These are phyloP conservation scores for Phycomyces nitens DNA, from an alignment of 192 early-diverging fungal species.

Conservation along the genomic window DNA sequence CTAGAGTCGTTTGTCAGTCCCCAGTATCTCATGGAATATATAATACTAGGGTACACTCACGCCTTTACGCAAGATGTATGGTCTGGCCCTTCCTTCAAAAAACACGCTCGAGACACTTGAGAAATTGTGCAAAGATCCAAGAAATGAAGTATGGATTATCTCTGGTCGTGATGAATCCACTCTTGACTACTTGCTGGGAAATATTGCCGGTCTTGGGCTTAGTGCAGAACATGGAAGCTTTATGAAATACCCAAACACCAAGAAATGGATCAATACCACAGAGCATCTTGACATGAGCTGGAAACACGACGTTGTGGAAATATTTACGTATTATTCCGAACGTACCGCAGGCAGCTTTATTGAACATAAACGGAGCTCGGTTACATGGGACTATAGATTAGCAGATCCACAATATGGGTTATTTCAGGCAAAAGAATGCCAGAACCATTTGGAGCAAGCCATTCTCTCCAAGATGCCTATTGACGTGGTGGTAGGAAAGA, in stretches of 20 bases:
- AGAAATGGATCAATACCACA: conserved; percentile 72
- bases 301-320: conserved; percentile 90
- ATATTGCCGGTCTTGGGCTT: conserved; percentile 71
- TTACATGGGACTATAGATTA: conserved; percentile 97
- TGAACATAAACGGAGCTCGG: conserved; percentile 87
- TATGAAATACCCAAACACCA: conserved; percentile 73
- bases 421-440: conserved; percentile 97
- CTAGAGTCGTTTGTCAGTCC: too few relatives aligned
- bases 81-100: conserved; percentile 74
- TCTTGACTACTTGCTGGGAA: conserved; percentile 82
- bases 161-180: conserved; percentile 86
- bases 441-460: conserved; percentile 90
- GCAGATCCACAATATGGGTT: conserved; percentile 92
- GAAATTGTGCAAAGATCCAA: conserved; percentile 66
- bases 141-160: conserved; percentile 86
- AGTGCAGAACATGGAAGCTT: conserved; percentile 97
- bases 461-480: conserved; percentile 92
- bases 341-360: conserved; percentile 92
- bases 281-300: conserved; percentile 82
- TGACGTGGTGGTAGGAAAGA: conserved; percentile 93
- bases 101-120: conserved; percentile 77
- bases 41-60: conserved; percentile 83
- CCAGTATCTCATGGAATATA: too few relatives aligned
- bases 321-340: conserved; percentile 94
- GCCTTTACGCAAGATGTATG: conserved; percentile 82